Conservation (phyloP, 148 eudicot genomes). For the Rhododendron henanense region DNA sequence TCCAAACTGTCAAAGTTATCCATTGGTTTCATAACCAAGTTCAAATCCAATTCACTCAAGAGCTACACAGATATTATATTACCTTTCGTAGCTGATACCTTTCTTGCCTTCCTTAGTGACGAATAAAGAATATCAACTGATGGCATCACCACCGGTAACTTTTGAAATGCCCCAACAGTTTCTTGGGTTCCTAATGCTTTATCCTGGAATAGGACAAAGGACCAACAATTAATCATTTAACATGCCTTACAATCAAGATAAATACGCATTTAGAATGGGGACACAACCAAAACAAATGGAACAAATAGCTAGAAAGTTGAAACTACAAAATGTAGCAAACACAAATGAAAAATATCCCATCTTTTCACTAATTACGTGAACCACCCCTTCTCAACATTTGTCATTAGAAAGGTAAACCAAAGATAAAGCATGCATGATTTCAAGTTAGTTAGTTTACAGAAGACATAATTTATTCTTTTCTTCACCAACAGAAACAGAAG, state of each 20-base stretch:
- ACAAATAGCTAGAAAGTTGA: neutral
- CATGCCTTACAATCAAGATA: constrained; percentile 7
- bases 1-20: constrained; percentile 14
- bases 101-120: constrained; percentile 80
- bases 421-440: neutral
- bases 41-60: neutral
- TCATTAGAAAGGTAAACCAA: neutral
- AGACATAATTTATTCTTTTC: neutral
- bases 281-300: neutral
- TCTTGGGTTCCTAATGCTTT: constrained; percentile 32
- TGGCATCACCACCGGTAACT: constrained; percentile 97
- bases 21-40: constrained; percentile 11
- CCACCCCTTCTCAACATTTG: neutral
- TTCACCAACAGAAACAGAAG: too few species aligned
- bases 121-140: constrained; percentile 74
- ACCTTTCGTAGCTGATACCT: constrained; percentile 86
- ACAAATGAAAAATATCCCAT: neutral
- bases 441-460: neutral
- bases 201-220: constrained; percentile 33
- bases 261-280: neutral
- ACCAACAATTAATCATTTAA: neutral
- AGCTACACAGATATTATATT: constrained; percentile 16
- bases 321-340: neutral
- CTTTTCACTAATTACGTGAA: neutral
- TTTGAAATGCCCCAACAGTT: constrained; percentile 89